Conservation (phyloP, 1,139 yeast species). For the Kodamaea fungicola region DNA sequence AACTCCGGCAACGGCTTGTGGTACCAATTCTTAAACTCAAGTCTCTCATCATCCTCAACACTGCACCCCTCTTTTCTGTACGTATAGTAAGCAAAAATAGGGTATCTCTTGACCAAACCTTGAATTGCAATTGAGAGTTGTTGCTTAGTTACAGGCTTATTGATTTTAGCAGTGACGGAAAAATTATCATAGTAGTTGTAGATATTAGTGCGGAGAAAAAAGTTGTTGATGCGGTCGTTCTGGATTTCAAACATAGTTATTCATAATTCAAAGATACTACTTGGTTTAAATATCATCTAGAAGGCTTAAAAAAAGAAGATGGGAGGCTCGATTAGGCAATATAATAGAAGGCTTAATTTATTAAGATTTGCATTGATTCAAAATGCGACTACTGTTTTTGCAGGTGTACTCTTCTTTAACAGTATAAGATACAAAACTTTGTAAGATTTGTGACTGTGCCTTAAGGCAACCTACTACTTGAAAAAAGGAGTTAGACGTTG, state of each 20-base stretch:
- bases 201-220: conserved; percentile 21
- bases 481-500: too few species aligned
- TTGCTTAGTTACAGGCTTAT: conserved; percentile 12
- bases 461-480: too few species aligned
- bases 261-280: too few species aligned
- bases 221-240: background rate
- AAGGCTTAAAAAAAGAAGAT: too few species aligned
- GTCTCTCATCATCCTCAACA: conserved; percentile 9
- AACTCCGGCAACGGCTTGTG: conserved; percentile 19
- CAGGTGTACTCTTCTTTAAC: too few species aligned
- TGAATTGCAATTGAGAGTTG: conserved; percentile 25
- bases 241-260: background rate
- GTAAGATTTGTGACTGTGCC: too few species aligned
- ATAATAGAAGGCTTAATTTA: too few species aligned
- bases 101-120: conserved; percentile 18
- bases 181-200: conserved; percentile 26
- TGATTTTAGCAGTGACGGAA: conserved; percentile 25
- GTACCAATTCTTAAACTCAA: conserved; percentile 13
- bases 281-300: too few species aligned
- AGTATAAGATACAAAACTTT: too few species aligned
- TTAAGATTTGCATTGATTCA: too few species aligned
- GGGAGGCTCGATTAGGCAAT: too few species aligned
- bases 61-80: conserved; percentile 12
- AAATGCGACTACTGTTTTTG: too few species aligned
- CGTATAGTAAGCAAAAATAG: conserved; percentile 21